Conservation (phyloP, 1,284 basidiomycete genomes). For the Anthracocystis walkeri region DNA sequence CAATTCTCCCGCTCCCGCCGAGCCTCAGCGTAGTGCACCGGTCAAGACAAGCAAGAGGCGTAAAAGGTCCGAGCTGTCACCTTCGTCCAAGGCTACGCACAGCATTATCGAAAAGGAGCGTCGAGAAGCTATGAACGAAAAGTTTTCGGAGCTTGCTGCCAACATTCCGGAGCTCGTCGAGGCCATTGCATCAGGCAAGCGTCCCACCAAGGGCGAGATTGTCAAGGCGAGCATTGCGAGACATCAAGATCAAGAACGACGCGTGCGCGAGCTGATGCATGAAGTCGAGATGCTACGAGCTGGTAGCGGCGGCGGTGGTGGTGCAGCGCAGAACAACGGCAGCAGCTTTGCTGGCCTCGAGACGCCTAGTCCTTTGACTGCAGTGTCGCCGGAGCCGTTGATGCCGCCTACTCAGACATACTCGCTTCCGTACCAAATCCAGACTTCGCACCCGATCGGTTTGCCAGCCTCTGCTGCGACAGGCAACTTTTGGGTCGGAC, state of each 20-base stretch:
- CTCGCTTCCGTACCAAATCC: slow-evolving; percentile 37
- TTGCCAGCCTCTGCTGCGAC: not conserved
- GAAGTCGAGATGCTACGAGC: slow-evolving; percentile 41
- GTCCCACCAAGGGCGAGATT: slow-evolving; percentile 54
- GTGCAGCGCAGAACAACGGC: not conserved
- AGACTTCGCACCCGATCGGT: slow-evolving; percentile 37
- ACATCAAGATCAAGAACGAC: slow-evolving; percentile 47
- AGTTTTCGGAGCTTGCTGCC: slow-evolving; percentile 47
- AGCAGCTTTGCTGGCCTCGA: slow-evolving; percentile 14
- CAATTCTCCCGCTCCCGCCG: slow-evolving; percentile 9
- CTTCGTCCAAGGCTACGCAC: slow-evolving; percentile 48
- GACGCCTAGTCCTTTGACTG: slow-evolving; percentile 11
- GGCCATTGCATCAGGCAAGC: slow-evolving; percentile 37
- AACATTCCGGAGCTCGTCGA: slow-evolving; percentile 46
- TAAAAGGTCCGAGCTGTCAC: slow-evolving; percentile 47
- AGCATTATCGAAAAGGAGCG: slow-evolving; percentile 55
- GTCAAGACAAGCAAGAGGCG: slow-evolving; percentile 40
- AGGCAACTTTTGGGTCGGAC: slow-evolving; percentile 42
- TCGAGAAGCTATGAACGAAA: slow-evolving; percentile 53
- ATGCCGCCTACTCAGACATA: slow-evolving; percentile 15
- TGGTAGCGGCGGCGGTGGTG: not conserved
- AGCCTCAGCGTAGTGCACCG: slow-evolving; percentile 8
- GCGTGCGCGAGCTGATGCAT: slow-evolving; percentile 33
- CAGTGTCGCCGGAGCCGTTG: slow-evolving; percentile 15
- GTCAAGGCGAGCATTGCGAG: slow-evolving; percentile 49